Base-by-base conservation (phyloP, 805 yeast genomes). In the Cyberlindnera nakhonratchasimensis region DNA sequence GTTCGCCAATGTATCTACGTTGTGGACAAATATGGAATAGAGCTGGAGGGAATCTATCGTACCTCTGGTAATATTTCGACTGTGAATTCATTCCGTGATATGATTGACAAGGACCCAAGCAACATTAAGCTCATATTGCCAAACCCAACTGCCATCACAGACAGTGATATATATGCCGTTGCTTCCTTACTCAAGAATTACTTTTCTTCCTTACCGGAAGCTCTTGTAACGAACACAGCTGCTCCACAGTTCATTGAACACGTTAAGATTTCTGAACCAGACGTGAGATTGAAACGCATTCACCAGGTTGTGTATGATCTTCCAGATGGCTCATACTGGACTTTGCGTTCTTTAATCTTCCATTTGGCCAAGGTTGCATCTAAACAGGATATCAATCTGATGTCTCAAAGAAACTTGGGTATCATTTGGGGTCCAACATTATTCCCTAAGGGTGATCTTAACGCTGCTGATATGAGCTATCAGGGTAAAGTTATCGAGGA, bases 381-480 rank as follows among this genome's bases (percentile, higher is more conserved):
- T 22, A 71, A 79, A 42, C 82, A 80, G 55, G 71, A 71, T 17
- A 53, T 64, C 26, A 88, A 89, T 59, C 74, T 93, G 59, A 93
- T 93, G 99, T 80, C 80, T 35, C 72, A 81, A 44, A 82, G 82
- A 56, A 82, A 85, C 46, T 63, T 93, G 54, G 86, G 95, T 35
- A 86, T 87, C 29, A 89, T 91, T 29, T 93, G 99, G 99, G 96
- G 97, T 0, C 96, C 96, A 16, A 86, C 86, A 2, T 65, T 93
- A 39, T 73, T 93, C 61, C 75, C 82, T 16, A 78, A 80, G 36
- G 85, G 79, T 53, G 78, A 76, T 43, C 75, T 77, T 19, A 82
- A 79, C 46, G 76, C 79, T 4, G 86, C 81, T 49, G 96, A 80
- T 55, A 77, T 86, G 68, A 82, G 82, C 42, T 79, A 75, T 51